Percentiles rank a stretch among this genome's conserved stretches.
Conservation (phyloP, 2,329 filamentous ascomycete species). For the Sordariomycetes sp. region DNA sequence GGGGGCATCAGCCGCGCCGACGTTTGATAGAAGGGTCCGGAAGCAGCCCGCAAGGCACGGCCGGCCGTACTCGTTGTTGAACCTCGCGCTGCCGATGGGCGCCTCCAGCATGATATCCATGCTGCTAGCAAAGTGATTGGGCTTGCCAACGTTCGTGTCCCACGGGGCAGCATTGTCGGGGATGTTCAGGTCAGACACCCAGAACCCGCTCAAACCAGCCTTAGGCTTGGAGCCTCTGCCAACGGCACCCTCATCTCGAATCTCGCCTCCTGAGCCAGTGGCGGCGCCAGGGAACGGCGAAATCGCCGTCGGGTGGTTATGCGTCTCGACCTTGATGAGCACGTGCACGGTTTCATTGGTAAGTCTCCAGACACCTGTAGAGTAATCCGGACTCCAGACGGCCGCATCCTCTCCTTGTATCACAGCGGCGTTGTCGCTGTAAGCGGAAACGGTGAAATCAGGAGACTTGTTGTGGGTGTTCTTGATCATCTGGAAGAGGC, state of each 20-base stretch:
- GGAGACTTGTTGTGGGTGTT: slow-evolving; percentile 84
- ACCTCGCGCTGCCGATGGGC: slow-evolving; percentile 86
- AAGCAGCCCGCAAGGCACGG: slow-evolving; percentile 86
- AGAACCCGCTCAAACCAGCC: slow-evolving; percentile 85
- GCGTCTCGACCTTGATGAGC: slow-evolving; percentile 90
- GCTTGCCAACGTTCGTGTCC: slow-evolving; percentile 85
- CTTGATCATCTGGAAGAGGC: slow-evolving; percentile 90
- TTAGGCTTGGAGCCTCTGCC: slow-evolving; percentile 89
- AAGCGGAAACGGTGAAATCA: slow-evolving; percentile 81
- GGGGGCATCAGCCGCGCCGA: slow-evolving; percentile 36
- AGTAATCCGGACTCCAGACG: slow-evolving; percentile 78
- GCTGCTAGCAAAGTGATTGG: slow-evolving; percentile 84
- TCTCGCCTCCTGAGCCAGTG: slow-evolving; percentile 91
- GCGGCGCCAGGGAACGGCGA: slow-evolving; percentile 88
- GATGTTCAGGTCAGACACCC: slow-evolving; percentile 87
- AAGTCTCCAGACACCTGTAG: slow-evolving; percentile 78
- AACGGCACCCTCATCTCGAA: slow-evolving; percentile 89
- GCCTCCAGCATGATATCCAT: slow-evolving; percentile 97
- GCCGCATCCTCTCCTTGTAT: slow-evolving; percentile 27
- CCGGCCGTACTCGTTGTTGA: slow-evolving; percentile 96
- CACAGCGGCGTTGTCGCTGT: slow-evolving; percentile 97
- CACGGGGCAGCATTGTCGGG: slow-evolving; percentile 75
- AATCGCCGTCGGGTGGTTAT: slow-evolving; percentile 95
- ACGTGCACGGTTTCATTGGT: slow-evolving; percentile 81
- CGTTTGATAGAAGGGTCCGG: slow-evolving; percentile 69